phyloP scores from a whole-genome alignment of 2,329 filamentous ascomycete species.

The Epichloe festucae region DNA sequence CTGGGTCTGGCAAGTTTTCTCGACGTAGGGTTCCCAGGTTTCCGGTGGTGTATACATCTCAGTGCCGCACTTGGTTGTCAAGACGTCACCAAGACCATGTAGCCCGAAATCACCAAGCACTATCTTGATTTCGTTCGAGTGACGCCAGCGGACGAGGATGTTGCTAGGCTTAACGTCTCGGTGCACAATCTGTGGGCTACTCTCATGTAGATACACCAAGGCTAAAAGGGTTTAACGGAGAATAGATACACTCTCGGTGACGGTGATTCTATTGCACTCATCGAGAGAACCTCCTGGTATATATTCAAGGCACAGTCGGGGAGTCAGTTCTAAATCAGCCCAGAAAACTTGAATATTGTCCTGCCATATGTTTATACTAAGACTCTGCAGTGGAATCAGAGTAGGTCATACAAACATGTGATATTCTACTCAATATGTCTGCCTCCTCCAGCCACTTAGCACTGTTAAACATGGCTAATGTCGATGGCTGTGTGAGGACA shows the following conservation, averaged over 20 bases:
- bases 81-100: constrained; percentile 43
- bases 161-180: constrained; percentile 91
- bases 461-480: not conserved
- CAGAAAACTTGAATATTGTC: not conserved
- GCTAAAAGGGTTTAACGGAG: constrained; percentile 8
- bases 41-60: not conserved
- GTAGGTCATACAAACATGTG: constrained; percentile 8
- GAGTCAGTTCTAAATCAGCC: not conserved
- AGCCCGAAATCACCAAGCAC: not conserved
- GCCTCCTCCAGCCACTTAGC: not conserved
- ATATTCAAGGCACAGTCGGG: constrained; percentile 8
- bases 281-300: constrained; percentile 6
- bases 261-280: constrained; percentile 1
- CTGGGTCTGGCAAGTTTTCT: not conserved
- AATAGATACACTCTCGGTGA: constrained; percentile 7
- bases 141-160: constrained; percentile 49
- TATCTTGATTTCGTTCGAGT: not conserved
- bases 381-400: not conserved
- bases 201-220: constrained; percentile 9
- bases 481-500: constrained; percentile 13
- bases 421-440: not conserved
- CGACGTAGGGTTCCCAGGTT: not conserved
- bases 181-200: constrained; percentile 52
- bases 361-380: not conserved
- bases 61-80: constrained; percentile 38